Percentiles rank a stretch among this genome's conserved stretches.
Evolutionary conservation across 768 basidiomycete species (phyloP).

Genomic region (Xerocomellus dryophilus): DNA sequence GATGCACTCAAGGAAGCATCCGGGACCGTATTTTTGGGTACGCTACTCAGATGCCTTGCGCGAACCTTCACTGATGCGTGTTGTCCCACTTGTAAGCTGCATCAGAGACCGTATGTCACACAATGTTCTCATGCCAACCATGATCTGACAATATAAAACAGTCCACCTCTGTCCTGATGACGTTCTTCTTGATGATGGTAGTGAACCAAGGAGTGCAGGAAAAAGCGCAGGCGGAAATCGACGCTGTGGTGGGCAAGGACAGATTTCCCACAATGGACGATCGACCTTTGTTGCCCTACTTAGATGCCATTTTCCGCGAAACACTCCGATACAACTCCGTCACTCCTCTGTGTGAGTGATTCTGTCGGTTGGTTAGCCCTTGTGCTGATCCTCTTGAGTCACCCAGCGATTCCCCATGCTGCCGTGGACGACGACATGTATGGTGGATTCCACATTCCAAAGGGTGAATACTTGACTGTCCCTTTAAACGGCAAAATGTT

Average conservation of each 20-base stretch:
- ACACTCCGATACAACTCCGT: neutral
- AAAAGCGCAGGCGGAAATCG: slow-evolving; percentile 5
- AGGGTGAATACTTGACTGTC: too few relatives aligned
- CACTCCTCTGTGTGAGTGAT: slow-evolving; percentile 2
- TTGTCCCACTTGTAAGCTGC: neutral
- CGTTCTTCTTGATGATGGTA: slow-evolving; percentile 13
- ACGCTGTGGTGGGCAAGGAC: slow-evolving; percentile 1
- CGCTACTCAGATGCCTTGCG: neutral
- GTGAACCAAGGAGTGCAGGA: slow-evolving; percentile 4
- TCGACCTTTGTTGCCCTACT: slow-evolving; percentile 5
- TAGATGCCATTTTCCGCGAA: slow-evolving; percentile 12
- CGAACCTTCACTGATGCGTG: neutral
- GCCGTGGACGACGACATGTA: slow-evolving; percentile 40
- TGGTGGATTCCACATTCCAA: neutral
- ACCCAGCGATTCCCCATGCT: slow-evolving; percentile 25
- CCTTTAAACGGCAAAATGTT: neutral
- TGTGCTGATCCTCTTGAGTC: neutral
- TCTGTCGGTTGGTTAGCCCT: neutral
- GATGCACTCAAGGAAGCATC: neutral
- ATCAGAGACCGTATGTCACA: slow-evolving; percentile 1
- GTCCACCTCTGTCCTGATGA: slow-evolving; percentile 1
- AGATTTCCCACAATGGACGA: slow-evolving; percentile 5
- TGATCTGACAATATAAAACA: neutral
- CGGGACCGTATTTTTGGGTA: slow-evolving; percentile 7
- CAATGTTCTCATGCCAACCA: neutral